A percentile compares a stretch with the other conserved stretches of the same genome.
Conservation (phyloP, 805 yeast species). For the Diddensiella transvaalensis region DNA sequence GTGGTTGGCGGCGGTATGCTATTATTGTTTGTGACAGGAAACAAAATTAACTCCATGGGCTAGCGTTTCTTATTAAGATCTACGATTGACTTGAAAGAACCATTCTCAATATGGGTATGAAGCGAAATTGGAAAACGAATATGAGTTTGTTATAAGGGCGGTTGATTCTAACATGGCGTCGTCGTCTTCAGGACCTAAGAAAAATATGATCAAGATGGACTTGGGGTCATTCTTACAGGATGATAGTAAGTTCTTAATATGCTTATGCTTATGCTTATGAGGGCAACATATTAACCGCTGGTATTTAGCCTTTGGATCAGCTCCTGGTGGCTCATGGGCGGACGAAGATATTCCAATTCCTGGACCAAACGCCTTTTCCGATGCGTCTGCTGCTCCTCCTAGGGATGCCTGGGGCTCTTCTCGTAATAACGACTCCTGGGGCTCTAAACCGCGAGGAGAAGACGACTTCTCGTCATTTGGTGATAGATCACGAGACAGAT, state of each 20-base stretch:
- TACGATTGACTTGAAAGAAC: no score
- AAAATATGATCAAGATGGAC: slow-evolving; percentile 75
- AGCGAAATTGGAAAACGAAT: neutral
- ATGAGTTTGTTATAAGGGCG: neutral
- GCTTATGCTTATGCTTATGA: no score
- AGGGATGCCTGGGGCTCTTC: slow-evolving; percentile 1
- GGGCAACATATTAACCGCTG: no score
- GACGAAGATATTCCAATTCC: slow-evolving; percentile 51
- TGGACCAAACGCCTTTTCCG: neutral
- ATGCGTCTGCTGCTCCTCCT: neutral
- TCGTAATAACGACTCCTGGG: no score
- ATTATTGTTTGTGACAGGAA: no score
- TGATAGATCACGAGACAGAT: slow-evolving; percentile 1
- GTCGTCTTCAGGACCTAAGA: slow-evolving; percentile 63
- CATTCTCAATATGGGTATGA: slow-evolving; percentile 9
- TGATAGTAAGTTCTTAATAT: slow-evolving; percentile 21
- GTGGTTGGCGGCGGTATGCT: no score
- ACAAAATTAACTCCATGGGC: no score
- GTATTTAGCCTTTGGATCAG: slow-evolving; percentile 14
- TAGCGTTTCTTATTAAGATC: no score
- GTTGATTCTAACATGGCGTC: slow-evolving; percentile 3
- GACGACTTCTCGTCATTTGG: slow-evolving; percentile 26
- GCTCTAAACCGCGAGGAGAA: neutral
- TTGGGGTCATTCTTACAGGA: slow-evolving; percentile 80
- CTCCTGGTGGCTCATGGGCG: slow-evolving; percentile 61